Evolutionary conservation across 352 stramenopile genomes (phyloP).

Genomic region (Thraustochytrium striatum): DNA sequence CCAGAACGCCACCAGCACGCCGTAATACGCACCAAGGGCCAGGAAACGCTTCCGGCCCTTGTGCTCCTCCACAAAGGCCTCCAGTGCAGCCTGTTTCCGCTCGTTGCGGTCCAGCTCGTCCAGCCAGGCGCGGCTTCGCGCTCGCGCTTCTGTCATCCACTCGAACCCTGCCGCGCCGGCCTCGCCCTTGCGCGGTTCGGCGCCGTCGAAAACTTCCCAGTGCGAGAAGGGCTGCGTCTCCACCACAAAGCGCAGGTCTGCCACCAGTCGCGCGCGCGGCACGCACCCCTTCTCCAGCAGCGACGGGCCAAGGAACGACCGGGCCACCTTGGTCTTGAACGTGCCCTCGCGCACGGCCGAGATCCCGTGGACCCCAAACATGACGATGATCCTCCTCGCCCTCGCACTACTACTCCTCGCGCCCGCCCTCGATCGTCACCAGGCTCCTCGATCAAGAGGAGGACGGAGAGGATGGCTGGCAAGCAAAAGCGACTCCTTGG

Average conservation of each 20-base stretch:
- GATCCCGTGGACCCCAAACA: slow-evolving; percentile 36
- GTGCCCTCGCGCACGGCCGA: slow-evolving; percentile 9
- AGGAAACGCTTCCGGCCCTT: neutral
- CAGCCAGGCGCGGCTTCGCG: neutral
- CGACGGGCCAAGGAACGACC: neutral
- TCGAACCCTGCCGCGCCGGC: neutral
- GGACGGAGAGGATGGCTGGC: neutral
- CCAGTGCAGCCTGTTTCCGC: neutral
- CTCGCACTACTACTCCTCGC: too few relatives aligned
- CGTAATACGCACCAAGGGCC: slow-evolving; percentile 24
- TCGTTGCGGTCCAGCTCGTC: neutral
- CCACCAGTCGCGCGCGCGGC: neutral
- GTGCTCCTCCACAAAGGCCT: slow-evolving; percentile 14
- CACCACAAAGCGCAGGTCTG: slow-evolving; percentile 20
- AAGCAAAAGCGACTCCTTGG: neutral
- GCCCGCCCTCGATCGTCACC: neutral
- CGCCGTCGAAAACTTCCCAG: neutral
- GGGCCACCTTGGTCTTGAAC: neutral
- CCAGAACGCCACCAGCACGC: slow-evolving; percentile 26
- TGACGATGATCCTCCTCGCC: too few relatives aligned
- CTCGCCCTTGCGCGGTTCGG: neutral
- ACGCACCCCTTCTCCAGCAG: neutral
- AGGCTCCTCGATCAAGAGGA: neutral
- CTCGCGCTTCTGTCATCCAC: neutral
- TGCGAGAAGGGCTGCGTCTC: neutral